phyloP scores from a whole-genome alignment of 306 rosid genomes.

The Cucurbita pepo region DNA sequence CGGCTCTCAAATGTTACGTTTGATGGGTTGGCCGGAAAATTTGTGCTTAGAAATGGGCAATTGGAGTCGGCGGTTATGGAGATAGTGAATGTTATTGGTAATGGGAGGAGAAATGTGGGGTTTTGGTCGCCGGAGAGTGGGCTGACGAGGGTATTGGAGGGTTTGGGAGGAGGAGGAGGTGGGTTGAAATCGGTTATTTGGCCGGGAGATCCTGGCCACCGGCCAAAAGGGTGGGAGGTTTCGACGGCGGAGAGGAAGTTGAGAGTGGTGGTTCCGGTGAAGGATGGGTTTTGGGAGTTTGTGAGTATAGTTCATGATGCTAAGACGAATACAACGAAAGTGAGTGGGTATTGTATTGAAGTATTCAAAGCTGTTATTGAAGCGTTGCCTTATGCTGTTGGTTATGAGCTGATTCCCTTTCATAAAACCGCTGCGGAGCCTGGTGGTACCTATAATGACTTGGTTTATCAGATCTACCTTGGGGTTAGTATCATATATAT shows the following conservation, averaged over 20 bases:
- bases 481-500: constrained; percentile 8
- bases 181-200: constrained; percentile 10
- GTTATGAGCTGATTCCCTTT: constrained; percentile 19
- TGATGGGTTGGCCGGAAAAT: constrained; percentile 13
- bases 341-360: constrained; percentile 17
- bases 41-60: constrained; percentile 13
- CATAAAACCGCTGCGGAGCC: background rate
- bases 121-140: constrained; percentile 36
- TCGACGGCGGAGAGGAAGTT: constrained; percentile 11
- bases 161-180: too few species aligned
- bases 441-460: constrained; percentile 15
- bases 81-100: constrained; percentile 25
- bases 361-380: constrained; percentile 13
- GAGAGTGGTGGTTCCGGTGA: constrained; percentile 26
- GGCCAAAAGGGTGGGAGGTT: constrained; percentile 26
- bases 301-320: constrained; percentile 1
- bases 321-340: background rate
- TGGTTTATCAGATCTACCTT: constrained; percentile 8
- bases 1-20: constrained; percentile 13
- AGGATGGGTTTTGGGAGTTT: constrained; percentile 10
- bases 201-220: constrained; percentile 20
- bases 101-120: constrained; percentile 23
- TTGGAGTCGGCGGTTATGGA: constrained; percentile 2
- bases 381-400: constrained; percentile 13
- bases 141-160: background rate